These are phyloP conservation scores for Komagataella mondaviorum DNA, from an alignment of 805 yeast genomes.

Conservation along the genomic window DNA sequence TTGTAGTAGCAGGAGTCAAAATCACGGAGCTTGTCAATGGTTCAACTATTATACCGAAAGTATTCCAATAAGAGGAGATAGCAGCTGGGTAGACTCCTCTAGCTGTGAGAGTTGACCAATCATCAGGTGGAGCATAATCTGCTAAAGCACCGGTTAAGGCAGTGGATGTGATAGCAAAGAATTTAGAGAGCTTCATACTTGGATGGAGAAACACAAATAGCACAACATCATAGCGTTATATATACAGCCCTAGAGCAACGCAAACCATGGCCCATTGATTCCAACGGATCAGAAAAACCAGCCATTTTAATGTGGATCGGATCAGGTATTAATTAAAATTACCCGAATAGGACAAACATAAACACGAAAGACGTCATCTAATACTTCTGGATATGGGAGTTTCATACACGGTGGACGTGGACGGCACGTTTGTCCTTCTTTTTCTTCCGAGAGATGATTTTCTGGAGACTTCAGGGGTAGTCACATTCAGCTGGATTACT, in stretches of 20 bases:
- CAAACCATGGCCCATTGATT: constrained; percentile 2
- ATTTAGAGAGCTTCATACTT: neutral
- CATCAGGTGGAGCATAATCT: constrained; percentile 43
- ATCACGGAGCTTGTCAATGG: constrained; percentile 27
- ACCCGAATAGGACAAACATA: constrained; percentile 3
- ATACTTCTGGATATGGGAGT: neutral
- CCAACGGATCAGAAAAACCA: neutral
- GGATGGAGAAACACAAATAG: neutral
- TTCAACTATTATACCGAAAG: constrained; percentile 59
- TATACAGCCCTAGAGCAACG: neutral
- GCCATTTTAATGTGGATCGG: neutral
- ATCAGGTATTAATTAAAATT: neutral
- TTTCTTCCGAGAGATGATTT: neutral
- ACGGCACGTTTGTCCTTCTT: neutral
- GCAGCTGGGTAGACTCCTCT: constrained; percentile 35
- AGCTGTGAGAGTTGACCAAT: constrained; percentile 63
- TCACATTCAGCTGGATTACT: neutral
- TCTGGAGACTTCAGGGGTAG: neutral
- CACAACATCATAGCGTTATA: neutral
- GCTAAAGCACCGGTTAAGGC: constrained; percentile 23
- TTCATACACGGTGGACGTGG: neutral
- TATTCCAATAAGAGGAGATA: constrained; percentile 35
- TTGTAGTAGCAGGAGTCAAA: constrained; percentile 13
- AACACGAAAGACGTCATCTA: constrained; percentile 1
- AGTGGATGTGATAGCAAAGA: constrained; percentile 9